Percentiles rank a stretch among this genome's conserved stretches.
Evolutionary conservation across 2,329 filamentous ascomycete genomes (phyloP).

Genomic region (Lecanosticta acicola): DNA sequence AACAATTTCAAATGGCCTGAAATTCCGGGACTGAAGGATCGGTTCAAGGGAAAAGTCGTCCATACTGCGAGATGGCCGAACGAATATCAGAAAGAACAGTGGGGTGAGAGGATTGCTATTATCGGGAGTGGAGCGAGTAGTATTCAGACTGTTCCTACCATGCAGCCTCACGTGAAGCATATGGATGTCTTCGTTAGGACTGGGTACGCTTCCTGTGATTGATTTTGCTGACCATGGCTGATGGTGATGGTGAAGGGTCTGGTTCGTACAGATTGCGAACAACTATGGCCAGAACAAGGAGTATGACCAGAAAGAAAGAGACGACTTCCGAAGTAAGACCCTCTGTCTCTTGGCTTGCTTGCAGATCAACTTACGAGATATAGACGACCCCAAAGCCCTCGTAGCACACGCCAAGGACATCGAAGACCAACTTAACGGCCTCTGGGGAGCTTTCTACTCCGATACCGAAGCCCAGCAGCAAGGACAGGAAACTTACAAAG

Average conservation of each 20-base stretch:
- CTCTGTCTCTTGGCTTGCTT: not conserved
- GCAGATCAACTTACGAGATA: not conserved
- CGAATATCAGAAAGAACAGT: constrained; percentile 28
- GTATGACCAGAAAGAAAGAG: constrained; percentile 40
- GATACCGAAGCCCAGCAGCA: constrained; percentile 38
- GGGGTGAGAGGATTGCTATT: constrained; percentile 28
- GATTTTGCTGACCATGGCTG: not conserved
- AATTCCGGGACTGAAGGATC: constrained; percentile 31
- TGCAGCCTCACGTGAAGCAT: constrained; percentile 34
- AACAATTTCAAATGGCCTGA: constrained; percentile 33
- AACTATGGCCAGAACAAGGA: constrained; percentile 43
- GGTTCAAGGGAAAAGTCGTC: constrained; percentile 32
- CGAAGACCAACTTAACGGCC: constrained; percentile 41
- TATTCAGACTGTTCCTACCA: constrained; percentile 37
- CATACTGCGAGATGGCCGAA: constrained; percentile 34
- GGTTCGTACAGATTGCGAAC: constrained; percentile 42
- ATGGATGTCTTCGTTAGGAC: constrained; percentile 45
- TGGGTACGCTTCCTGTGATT: constrained; percentile 34
- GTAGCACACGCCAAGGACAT: constrained; percentile 36
- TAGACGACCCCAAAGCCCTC: constrained; percentile 36
- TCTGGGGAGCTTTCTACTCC: constrained; percentile 45
- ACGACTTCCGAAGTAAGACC: constrained; percentile 33
- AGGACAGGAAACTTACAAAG: constrained; percentile 36
- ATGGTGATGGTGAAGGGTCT: constrained; percentile 7
- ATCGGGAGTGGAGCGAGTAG: constrained; percentile 34